A percentile compares a stretch with the other conserved stretches of the same genome.
phyloP scores from a whole-genome alignment of 2,329 filamentous ascomycete genomes.

The Onygenales sp. region DNA sequence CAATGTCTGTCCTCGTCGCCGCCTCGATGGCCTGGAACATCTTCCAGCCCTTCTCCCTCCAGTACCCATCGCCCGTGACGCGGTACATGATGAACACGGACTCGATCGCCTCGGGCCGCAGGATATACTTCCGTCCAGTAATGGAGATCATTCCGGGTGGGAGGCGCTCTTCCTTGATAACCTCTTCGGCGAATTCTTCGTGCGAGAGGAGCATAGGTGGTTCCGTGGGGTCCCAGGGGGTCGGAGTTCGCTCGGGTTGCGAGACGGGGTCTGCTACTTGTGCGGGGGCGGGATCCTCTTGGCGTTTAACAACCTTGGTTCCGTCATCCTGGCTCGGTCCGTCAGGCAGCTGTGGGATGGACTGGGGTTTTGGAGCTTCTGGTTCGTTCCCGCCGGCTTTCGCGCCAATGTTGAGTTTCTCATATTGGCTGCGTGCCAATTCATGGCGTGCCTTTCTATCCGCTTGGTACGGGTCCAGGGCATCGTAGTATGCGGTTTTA shows the following conservation, averaged over 20 bases:
- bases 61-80: conserved; percentile 66
- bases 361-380: conserved; percentile 21
- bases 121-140: conserved; percentile 19
- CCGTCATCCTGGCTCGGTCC: conserved; percentile 29
- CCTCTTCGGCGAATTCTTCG: conserved; percentile 28
- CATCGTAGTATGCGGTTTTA: conserved; percentile 9
- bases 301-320: conserved; percentile 1
- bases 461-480: conserved; percentile 9
- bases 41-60: conserved; percentile 74
- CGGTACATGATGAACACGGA: conserved; percentile 86
- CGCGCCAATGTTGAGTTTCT: conserved; percentile 33
- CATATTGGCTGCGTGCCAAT: not conserved
- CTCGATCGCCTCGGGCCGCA: conserved; percentile 75
- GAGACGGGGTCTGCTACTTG: conserved; percentile 28
- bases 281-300: conserved; percentile 17
- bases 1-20: conserved; percentile 56
- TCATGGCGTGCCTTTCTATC: conserved; percentile 5
- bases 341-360: conserved; percentile 35
- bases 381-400: conserved; percentile 11
- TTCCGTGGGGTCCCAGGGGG: conserved; percentile 20
- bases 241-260: not conserved
- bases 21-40: conserved; percentile 70
- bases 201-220: conserved; percentile 25
- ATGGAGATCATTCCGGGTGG: conserved; percentile 34
- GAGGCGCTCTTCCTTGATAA: conserved; percentile 34